Evolutionary conservation across 164 flowering plant genomes (phyloP).

Genomic region (Euptelea pleiosperma): DNA sequence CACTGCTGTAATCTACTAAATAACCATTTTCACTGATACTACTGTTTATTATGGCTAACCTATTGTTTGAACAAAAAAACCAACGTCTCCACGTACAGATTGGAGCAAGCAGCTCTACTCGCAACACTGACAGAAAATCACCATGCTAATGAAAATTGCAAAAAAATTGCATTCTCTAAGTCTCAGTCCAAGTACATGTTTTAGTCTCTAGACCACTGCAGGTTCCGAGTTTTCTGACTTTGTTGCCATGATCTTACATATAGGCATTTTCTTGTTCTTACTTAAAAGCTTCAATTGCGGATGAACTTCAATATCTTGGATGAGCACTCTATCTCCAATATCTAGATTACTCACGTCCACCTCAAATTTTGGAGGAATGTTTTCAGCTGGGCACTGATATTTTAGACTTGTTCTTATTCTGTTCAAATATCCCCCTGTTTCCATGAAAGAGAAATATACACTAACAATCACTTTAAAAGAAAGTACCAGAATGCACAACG

Average conservation of each 20-base stretch:
- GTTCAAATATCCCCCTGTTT: constrained; percentile 68
- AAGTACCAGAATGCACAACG: neutral
- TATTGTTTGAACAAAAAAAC: neutral
- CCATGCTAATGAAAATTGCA: neutral
- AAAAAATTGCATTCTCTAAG: neutral
- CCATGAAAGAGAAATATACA: neutral
- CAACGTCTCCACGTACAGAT: neutral
- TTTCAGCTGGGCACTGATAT: constrained; percentile 66
- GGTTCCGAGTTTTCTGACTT: constrained; percentile 17
- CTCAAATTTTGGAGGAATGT: constrained; percentile 75
- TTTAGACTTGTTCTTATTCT: constrained; percentile 48
- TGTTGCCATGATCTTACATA: constrained; percentile 63
- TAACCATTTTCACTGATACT: neutral
- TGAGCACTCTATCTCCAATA: constrained; percentile 53
- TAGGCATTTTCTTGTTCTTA: constrained; percentile 55
- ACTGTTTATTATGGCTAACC: neutral
- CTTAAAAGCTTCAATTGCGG: constrained; percentile 74
- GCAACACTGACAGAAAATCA: neutral
- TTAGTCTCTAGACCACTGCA: constrained; percentile 8
- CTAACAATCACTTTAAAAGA: neutral
- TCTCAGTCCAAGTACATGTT: too few relatives aligned
- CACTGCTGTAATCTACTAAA: neutral
- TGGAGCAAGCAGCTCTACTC: neutral
- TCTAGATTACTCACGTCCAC: constrained; percentile 86
- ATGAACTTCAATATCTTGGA: constrained; percentile 58